These are phyloP conservation scores for Fragaria iinumae DNA, from an alignment of 306 rosid species.

Conservation along the genomic window DNA sequence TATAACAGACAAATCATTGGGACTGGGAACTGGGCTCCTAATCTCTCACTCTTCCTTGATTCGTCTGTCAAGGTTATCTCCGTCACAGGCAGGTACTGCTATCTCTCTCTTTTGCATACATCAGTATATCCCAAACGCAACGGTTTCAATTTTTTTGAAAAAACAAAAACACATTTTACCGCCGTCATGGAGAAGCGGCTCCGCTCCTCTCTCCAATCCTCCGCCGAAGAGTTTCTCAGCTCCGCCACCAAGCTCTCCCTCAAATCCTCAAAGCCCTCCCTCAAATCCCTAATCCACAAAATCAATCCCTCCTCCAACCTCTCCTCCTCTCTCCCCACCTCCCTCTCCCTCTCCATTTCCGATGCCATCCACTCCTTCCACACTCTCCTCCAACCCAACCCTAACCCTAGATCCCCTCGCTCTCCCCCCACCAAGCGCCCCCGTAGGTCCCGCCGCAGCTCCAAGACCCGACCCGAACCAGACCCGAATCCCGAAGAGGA, in stretches of 20 bases:
- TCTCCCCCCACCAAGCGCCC: conserved; percentile 63
- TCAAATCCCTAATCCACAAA: conserved; percentile 69
- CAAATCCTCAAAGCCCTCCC: conserved; percentile 57
- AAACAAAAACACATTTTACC: neutral
- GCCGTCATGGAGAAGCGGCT: conserved; percentile 67
- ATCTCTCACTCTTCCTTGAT: too few species aligned
- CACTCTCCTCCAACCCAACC: conserved; percentile 21
- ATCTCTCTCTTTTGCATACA: too few species aligned
- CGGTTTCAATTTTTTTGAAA: neutral
- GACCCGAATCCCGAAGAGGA: conserved; percentile 18
- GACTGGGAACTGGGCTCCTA: too few species aligned
- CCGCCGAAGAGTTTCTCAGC: conserved; percentile 60
- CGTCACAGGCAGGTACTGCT: too few species aligned
- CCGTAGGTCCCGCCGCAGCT: conserved; percentile 62
- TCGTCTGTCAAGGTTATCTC: too few species aligned
- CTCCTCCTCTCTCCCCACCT: conserved; percentile 56
- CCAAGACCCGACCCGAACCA: conserved; percentile 25
- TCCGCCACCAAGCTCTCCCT: conserved; percentile 46
- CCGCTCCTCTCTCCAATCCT: conserved; percentile 61
- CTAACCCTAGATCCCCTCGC: conserved; percentile 37
- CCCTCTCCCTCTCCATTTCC: conserved; percentile 52
- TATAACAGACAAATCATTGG: too few species aligned
- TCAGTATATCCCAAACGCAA: neutral
- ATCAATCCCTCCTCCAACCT: conserved; percentile 56
- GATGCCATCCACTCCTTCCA: conserved; percentile 44